Base-by-base conservation (phyloP, 176 grass and related monocot genomes). In the Aechmea fasciata region DNA sequence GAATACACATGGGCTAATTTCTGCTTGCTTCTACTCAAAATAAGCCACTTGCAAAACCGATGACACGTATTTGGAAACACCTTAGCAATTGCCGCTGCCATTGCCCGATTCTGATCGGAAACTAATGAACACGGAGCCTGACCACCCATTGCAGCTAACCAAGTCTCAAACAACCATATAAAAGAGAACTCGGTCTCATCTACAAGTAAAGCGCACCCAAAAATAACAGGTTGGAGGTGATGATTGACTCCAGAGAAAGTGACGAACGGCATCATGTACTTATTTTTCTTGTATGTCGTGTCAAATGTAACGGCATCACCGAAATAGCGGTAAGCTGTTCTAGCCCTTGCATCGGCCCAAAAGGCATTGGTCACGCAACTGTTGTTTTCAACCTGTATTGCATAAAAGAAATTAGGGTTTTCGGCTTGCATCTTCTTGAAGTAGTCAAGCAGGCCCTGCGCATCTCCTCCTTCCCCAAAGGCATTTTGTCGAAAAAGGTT, bases 281-380 rank as follows among this genome's bases (percentile, higher is more conserved):
- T 78, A 78, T 87, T 83, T 57, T 77, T 57, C 63, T 72, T 80
- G 62, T 85, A 90, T 11, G 77, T 74, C 10, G 77, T 87, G 17
- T 87, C 83, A 59, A 91, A 65, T 71, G 73, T 91, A 47, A 86
- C 77, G n/a, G 80, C 88, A 75, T 87, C 88, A 17, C 84, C 88
- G 66, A 91, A 87, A 84, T 69, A 86, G 66, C 76, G 82, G 67
- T 79, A 86, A 0, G 87, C 84, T 53, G 80, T 73, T 76, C 81
- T 79, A 72, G 73, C 83, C 75, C 80, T 87, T 53, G 77, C 74
- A 71, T 91, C 88, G 24, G 78, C 77, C 84, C 80, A 91, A 71
- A 84, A 81, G 29, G 84, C 84, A 73, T 91, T 80, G 23, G 80
- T 81, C 9, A 87, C 73, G 20, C 88, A 91, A 83, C 80, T 80